Percentiles rank a stretch among this genome's conserved stretches.
Evolutionary conservation across 2,329 filamentous ascomycete species (phyloP).

Genomic region (Nemania sp.): DNA sequence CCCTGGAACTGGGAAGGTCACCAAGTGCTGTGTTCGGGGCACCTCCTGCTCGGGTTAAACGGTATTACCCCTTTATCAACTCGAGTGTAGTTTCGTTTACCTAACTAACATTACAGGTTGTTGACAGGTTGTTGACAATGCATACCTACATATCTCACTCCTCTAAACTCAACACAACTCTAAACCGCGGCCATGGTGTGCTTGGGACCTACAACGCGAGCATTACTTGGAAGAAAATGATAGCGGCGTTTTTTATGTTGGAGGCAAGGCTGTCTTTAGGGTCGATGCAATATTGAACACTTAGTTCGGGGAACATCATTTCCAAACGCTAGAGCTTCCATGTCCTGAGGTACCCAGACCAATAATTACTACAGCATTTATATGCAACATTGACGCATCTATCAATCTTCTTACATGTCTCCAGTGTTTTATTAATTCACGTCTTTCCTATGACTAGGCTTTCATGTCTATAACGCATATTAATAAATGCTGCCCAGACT

Average conservation of each 20-base stretch:
- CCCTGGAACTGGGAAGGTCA: constrained; percentile 18
- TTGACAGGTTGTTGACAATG: constrained; percentile 16
- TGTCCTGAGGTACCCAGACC: not conserved
- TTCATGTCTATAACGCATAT: constrained; percentile 5
- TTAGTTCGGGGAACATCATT: not conserved
- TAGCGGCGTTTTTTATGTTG: constrained; percentile 9
- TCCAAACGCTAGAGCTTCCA: constrained; percentile 7
- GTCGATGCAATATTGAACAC: constrained; percentile 5
- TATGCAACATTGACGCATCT: constrained; percentile 1
- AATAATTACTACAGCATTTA: constrained; percentile 4
- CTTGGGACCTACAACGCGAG: constrained; percentile 12
- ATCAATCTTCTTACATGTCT: not conserved
- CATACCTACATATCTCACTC: constrained; percentile 14
- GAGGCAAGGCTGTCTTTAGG: constrained; percentile 14
- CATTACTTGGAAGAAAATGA: constrained; percentile 15
- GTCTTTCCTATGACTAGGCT: not conserved
- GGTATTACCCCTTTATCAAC: constrained; percentile 17
- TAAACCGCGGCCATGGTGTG: too few relatives aligned
- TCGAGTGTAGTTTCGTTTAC: constrained; percentile 16
- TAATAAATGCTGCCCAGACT: not conserved
- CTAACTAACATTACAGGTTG: constrained; percentile 19
- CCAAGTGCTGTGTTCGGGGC: constrained; percentile 16
- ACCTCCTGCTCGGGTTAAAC: constrained; percentile 11
- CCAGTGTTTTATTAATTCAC: not conserved
- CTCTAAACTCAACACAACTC: not conserved